These are phyloP conservation scores for Adansonia rubrostipa DNA, from an alignment of 441 rosid species.

Conservation along the genomic window DNA sequence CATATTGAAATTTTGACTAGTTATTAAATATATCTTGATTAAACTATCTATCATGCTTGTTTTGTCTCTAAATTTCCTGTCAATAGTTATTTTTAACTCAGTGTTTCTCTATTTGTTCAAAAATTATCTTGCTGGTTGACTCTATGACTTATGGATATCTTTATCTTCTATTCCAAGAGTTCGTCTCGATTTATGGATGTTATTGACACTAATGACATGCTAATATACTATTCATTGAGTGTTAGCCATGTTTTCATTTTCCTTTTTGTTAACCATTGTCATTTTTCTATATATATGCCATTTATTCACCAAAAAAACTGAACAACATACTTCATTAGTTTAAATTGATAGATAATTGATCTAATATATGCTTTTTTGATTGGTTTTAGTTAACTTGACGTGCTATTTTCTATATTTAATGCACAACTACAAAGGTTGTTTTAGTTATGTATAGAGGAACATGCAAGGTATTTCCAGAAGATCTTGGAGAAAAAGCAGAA, in stretches of 20 bases:
- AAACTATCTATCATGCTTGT: not conserved
- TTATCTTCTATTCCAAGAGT: not conserved
- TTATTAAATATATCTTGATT: not conserved
- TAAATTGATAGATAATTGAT: not conserved
- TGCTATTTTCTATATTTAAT: constrained; percentile 10
- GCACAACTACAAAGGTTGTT: constrained; percentile 67
- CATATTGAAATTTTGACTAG: not conserved
- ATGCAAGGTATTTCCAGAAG: constrained; percentile 79
- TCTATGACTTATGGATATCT: not conserved
- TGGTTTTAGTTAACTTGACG: constrained; percentile 4
- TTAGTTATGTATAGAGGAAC: constrained; percentile 79
- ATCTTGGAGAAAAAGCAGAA: constrained; percentile 81
- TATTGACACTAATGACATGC: not conserved
- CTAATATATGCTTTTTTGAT: not conserved
- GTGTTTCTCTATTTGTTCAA: not conserved
- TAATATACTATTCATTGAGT: not conserved
- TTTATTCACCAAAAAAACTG: not conserved
- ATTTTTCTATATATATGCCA: not conserved
- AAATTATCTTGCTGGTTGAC: not conserved
- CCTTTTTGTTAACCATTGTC: not conserved
- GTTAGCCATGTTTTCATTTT: not conserved
- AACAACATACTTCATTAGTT: not conserved
- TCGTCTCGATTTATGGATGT: not conserved
- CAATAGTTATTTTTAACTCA: too few relatives aligned
- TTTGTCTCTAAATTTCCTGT: not conserved